Base-by-base conservation (phyloP, 768 basidiomycete genomes). In the Phaffia tasmanica region DNA sequence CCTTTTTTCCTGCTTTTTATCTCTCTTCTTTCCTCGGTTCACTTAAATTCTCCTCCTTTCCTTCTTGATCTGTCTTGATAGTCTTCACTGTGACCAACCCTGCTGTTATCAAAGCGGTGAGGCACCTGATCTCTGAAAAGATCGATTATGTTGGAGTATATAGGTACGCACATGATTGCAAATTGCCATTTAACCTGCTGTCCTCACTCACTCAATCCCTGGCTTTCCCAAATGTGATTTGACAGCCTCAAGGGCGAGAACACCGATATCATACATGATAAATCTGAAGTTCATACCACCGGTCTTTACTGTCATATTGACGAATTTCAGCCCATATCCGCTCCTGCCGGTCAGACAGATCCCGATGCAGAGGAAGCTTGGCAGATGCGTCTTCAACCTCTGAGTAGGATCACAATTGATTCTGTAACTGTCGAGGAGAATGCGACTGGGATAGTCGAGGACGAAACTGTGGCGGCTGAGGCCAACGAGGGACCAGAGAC, bases 1-100 rank as follows among this genome's bases (percentile, higher is more conserved):
- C 47, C 2, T 50, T 46, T 19, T 30, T 32, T 25, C 16, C 51
- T 4, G 29, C 11, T 3, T 32, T 57, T 53, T 15, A 49, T 16
- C 54, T 62, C 21, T 63, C 61, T 7, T 62, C 49, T 19, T 14
- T 23, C 46, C 56, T 57, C 29, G 9, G 19, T n/a, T 46, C 42
- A 47, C 48, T 49, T 30, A 6, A n/a, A n/a, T 19, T 30, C 23
- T 48, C 59, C 42, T 23, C 32, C 46, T 53, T 5, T 47, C 27
- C 55, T n/a, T 50, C 46, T 35, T 18, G 57, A 30, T 91, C 92
- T 35, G 95, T 97, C 77, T 97, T 97, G 82, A 95, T 97, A 76
- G 94, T 93, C 2, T 93, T 98, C 59, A 91, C 97, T 65, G 82
- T 99, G 61, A 83, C 86, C 25, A 88, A 97, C 71, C 89, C 90